A percentile compares a stretch with the other conserved stretches of the same genome.
Conservation (phyloP, 768 basidiomycete genomes). For the Gelatoporia subvermispora region DNA sequence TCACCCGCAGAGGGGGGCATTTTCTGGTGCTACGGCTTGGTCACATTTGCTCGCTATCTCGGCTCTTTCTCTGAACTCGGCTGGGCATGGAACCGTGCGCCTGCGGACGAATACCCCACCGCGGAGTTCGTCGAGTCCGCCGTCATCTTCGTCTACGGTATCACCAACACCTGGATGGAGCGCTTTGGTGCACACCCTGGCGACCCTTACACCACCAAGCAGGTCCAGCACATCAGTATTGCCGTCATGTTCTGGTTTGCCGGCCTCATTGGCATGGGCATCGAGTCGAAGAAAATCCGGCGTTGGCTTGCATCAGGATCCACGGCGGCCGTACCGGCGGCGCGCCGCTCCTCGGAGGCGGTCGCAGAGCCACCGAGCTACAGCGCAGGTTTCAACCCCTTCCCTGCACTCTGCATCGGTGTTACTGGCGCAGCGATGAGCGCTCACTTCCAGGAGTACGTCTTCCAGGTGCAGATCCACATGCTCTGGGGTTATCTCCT, state of each 20-base stretch:
- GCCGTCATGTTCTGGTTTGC: conserved; percentile 97
- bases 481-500: conserved; percentile 87
- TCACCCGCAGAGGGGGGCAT: conserved; percentile 69
- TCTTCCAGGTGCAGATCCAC: conserved; percentile 95
- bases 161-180: conserved; percentile 96
- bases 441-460: conserved; percentile 83
- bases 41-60: conserved; percentile 91
- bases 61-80: conserved; percentile 82
- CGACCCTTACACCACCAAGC: conserved; percentile 83
- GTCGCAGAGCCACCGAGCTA: conserved; percentile 71
- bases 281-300: conserved; percentile 75
- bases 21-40: conserved; percentile 88
- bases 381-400: conserved; percentile 78
- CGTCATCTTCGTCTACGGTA: conserved; percentile 85
- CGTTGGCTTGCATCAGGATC: conserved; percentile 65
- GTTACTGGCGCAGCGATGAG: conserved; percentile 92
- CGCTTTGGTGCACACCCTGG: conserved; percentile 79
- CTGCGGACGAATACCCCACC: conserved; percentile 42
- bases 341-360: conserved; percentile 31
- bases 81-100: conserved; percentile 92
- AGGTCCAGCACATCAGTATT: conserved; percentile 92
- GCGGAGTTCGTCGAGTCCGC: conserved; percentile 77
- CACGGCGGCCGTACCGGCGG: conserved; percentile 27
- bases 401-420: conserved; percentile 91
- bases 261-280: conserved; percentile 81